Percentiles rank a stretch among this genome's conserved stretches.
Conservation (phyloP, 805 yeast species). For the Ogataea methylovora region DNA sequence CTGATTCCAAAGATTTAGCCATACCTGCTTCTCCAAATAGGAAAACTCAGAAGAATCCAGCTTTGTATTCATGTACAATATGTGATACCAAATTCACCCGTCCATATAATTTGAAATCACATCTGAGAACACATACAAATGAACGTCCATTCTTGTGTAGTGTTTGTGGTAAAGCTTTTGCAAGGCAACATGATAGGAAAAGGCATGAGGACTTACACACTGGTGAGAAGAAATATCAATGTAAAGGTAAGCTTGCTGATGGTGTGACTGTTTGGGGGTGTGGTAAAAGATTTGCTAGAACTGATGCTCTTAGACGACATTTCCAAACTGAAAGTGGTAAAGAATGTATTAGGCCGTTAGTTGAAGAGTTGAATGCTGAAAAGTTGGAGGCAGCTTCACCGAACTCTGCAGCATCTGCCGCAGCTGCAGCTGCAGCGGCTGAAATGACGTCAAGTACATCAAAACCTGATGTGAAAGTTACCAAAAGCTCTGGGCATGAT, state of each 20-base stretch:
- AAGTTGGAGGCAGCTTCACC: conserved; percentile 1
- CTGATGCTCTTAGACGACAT: conserved; percentile 74
- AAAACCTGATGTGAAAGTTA: neutral
- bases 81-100: conserved; percentile 87
- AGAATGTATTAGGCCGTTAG: conserved; percentile 58
- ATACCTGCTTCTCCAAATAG: conserved; percentile 28
- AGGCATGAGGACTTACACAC: conserved; percentile 71
- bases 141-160: conserved; percentile 72
- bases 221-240: conserved; percentile 68
- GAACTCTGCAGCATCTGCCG: conserved; percentile 3
- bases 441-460: neutral
- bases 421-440: conserved; percentile 1
- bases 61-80: conserved; percentile 67
- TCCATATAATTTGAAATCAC: conserved; percentile 89
- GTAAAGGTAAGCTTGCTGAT: conserved; percentile 55
- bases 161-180: conserved; percentile 75
- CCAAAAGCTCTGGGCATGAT: neutral
- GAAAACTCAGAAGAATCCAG: conserved; percentile 62
- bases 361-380: conserved; percentile 44
- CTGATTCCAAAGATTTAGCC: conserved; percentile 9
- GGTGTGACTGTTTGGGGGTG: conserved; percentile 66
- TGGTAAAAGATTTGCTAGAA: conserved; percentile 69
- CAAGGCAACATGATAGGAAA: conserved; percentile 69
- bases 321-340: conserved; percentile 76
- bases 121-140: conserved; percentile 82